Evolutionary conservation across 805 yeast genomes (phyloP).

Genomic region (Hanseniaspora meyeri): DNA sequence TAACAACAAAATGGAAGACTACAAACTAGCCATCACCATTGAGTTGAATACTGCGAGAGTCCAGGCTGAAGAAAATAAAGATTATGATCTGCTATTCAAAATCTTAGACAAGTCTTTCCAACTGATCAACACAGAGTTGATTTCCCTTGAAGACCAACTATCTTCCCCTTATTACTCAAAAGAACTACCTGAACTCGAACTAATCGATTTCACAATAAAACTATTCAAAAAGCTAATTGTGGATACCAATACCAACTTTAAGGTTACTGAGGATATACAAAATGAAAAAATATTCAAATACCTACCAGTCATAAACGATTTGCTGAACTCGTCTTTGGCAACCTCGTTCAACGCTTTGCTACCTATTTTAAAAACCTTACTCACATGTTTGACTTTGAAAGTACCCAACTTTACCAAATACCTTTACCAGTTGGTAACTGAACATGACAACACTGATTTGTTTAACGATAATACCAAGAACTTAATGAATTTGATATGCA

Average conservation of each 20-base stretch:
- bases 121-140: slow-evolving; percentile 7
- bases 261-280: slow-evolving; percentile 4
- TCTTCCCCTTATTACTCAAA: slow-evolving; percentile 9
- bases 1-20: not conserved
- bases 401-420: not conserved
- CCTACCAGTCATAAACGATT: slow-evolving; percentile 10
- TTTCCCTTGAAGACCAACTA: slow-evolving; percentile 9
- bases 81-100: slow-evolving; percentile 11
- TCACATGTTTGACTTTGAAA: not conserved
- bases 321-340: slow-evolving; percentile 1
- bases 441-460: not conserved
- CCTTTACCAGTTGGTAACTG: not conserved
- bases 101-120: slow-evolving; percentile 12
- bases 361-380: not conserved
- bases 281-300: slow-evolving; percentile 8
- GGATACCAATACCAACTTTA: slow-evolving; percentile 1
- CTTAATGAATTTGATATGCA: slow-evolving; percentile 1
- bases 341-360: not conserved
- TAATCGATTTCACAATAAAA: not conserved
- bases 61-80: not conserved
- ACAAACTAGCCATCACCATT: not conserved
- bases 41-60: slow-evolving; percentile 8
- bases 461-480: slow-evolving; percentile 7
- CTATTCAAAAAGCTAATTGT: slow-evolving; percentile 4
- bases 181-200: slow-evolving; percentile 4